A percentile compares a stretch with the other conserved stretches of the same genome.
phyloP scores from a whole-genome alignment of 1,284 basidiomycete genomes.

The Marasmius tenuissimus region DNA sequence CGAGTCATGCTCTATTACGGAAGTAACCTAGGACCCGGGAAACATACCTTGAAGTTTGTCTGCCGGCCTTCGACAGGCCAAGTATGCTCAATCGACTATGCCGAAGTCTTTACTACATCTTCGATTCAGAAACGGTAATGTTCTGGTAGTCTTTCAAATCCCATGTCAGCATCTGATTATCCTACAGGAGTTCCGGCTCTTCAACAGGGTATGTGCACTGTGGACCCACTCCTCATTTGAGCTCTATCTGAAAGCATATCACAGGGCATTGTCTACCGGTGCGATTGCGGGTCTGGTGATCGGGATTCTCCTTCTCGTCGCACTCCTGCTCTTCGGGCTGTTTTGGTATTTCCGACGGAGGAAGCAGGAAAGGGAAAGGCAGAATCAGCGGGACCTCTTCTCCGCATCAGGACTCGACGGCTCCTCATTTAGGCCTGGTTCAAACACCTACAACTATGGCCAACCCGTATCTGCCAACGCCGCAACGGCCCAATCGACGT shows the following conservation, averaged over 20 bases:
- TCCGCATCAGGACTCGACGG: not conserved
- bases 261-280: conserved; percentile 18
- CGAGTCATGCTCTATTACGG: conserved; percentile 39
- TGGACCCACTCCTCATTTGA: not conserved
- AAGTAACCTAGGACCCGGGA: conserved; percentile 28
- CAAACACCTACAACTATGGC: too few relatives aligned
- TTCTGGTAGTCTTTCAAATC: not conserved
- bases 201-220: not conserved
- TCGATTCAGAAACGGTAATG: conserved; percentile 7
- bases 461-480: not conserved
- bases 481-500: not conserved
- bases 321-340: conserved; percentile 11
- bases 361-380: not conserved
- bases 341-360: conserved; percentile 20
- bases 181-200: not conserved
- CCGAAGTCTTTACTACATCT: conserved; percentile 31
- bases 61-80: conserved; percentile 23
- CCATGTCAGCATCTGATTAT: not conserved
- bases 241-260: conserved; percentile 1
- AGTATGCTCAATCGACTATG: conserved; percentile 37
- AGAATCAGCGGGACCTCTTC: not conserved
- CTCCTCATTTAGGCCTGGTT: too few relatives aligned
- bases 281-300: conserved; percentile 23
- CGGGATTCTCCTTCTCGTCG: conserved; percentile 17
- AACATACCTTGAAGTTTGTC: conserved; percentile 29